Evolutionary conservation across 805 yeast genomes (phyloP).

Genomic region (Candida schatavii): DNA sequence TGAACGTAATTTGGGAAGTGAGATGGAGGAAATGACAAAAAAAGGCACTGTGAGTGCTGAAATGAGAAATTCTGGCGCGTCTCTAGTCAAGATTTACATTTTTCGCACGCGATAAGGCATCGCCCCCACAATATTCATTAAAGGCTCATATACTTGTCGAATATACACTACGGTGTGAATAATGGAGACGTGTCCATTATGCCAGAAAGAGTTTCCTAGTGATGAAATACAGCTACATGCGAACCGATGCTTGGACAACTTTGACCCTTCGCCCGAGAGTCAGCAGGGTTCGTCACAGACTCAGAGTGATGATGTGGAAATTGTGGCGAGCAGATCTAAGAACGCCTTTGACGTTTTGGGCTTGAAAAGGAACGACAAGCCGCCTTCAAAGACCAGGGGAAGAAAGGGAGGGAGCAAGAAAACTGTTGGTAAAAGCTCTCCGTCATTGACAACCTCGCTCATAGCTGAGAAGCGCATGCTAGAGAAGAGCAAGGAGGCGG

Average conservation of each 20-base stretch:
- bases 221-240: slow-evolving; percentile 37
- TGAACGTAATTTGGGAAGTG: too few relatives aligned
- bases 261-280: slow-evolving; percentile 10
- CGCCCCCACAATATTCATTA: too few relatives aligned
- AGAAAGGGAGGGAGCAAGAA: slow-evolving; percentile 13
- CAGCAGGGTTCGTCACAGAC: neutral
- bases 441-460: slow-evolving; percentile 32
- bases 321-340: slow-evolving; percentile 2
- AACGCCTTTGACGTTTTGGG: slow-evolving; percentile 36
- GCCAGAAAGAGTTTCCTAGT: slow-evolving; percentile 22
- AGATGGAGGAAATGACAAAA: too few relatives aligned
- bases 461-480: slow-evolving; percentile 30
- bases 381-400: slow-evolving; percentile 11
- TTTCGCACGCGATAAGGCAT: too few relatives aligned
- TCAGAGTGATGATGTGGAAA: slow-evolving; percentile 1
- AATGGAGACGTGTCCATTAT: slow-evolving; percentile 32
- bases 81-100: too few relatives aligned
- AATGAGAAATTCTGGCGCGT: too few relatives aligned
- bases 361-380: slow-evolving; percentile 25
- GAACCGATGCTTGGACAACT: slow-evolving; percentile 36
- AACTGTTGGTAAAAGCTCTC: slow-evolving; percentile 18
- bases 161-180: too few relatives aligned
- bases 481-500: slow-evolving; percentile 5
- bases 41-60: too few relatives aligned
- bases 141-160: too few relatives aligned